phyloP scores from a whole-genome alignment of 495 filamentous ascomycete species.

The Trichoderma virens region DNA sequence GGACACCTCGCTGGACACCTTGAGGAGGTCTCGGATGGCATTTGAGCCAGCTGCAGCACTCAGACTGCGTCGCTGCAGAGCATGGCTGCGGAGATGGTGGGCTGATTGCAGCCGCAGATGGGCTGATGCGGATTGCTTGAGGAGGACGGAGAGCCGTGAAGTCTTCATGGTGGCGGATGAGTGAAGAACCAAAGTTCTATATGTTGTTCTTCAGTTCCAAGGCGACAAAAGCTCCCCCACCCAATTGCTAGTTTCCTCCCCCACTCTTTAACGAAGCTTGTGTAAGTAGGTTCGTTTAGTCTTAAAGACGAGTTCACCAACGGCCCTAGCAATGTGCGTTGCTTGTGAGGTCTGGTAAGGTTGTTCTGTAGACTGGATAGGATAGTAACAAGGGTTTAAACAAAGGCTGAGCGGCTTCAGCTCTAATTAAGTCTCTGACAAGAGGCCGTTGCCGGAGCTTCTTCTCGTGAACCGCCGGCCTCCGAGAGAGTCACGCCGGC shows the following conservation, averaged over 20 bases:
- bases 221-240: conserved; percentile 2
- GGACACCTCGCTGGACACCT: conserved; percentile 73
- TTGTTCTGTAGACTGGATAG: background rate
- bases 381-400: background rate
- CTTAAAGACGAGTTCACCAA: background rate
- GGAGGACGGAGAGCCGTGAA: background rate
- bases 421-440: background rate
- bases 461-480: background rate
- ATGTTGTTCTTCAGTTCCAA: background rate
- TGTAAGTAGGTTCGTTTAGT: background rate
- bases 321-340: background rate
- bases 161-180: background rate
- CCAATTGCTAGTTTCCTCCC: background rate
- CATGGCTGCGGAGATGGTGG: background rate
- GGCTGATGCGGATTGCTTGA: background rate
- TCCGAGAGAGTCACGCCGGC: background rate
- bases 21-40: conserved; percentile 50
- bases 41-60: conserved; percentile 13
- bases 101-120: background rate
- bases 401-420: background rate
- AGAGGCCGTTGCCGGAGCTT: background rate
- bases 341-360: background rate
- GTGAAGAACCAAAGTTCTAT: background rate
- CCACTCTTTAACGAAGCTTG: conserved; percentile 3
- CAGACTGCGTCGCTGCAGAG: background rate